Base-by-base conservation (phyloP, 768 basidiomycete species). In the Hemileccinum impolitum region DNA sequence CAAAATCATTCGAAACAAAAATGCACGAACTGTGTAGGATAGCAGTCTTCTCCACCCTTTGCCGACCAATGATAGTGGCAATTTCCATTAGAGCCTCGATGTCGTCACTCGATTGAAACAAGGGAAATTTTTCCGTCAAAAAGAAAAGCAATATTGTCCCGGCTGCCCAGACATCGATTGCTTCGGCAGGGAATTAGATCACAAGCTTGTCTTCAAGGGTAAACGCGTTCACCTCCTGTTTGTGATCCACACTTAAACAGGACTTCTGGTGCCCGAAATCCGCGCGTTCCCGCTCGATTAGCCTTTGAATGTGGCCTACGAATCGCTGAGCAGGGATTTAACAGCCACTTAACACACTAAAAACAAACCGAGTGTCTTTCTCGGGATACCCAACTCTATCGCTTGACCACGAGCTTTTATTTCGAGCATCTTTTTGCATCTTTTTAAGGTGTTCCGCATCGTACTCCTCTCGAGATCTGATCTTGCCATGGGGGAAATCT, bases 201-300 rank as follows among this genome's bases (percentile, higher is more conserved):
- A 13, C 40, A 34, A 25, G 38, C 30, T 38, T 21, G 43, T 34
- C 15, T n/a, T 34, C 32, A 41, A 32, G 43, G 13, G 18, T 18
- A 50, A 48, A 26, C 70, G n/a, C 39, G 5, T 82, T 53, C 57
- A 94, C 95, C 91, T 53, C 91, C 92, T 9, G 84, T 85, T 69
- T 99, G 96, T 58, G 92, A 87, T 4, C 82, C 82, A 58, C 96
- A 99, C 67, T 98, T 99, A 35, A 99, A 66, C 32, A 99, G 69
- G 3, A 99, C 95, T 60, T 99, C 96, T 0, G 96, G 96, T 1
- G 96, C 94, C 49, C 96, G 82, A 66, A 99, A 99, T 0, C 96
- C 96, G 59, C 96, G 73, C 12, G 96, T 99, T 4, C 96, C 96
- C 1, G 96, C 96, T 41, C 96, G 82, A 63, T 97, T 98, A 3